Evolutionary conservation across 805 yeast genomes (phyloP), one percentile per base, ranked within the genome.

Genomic region (Dipodascus albidus): DNA sequence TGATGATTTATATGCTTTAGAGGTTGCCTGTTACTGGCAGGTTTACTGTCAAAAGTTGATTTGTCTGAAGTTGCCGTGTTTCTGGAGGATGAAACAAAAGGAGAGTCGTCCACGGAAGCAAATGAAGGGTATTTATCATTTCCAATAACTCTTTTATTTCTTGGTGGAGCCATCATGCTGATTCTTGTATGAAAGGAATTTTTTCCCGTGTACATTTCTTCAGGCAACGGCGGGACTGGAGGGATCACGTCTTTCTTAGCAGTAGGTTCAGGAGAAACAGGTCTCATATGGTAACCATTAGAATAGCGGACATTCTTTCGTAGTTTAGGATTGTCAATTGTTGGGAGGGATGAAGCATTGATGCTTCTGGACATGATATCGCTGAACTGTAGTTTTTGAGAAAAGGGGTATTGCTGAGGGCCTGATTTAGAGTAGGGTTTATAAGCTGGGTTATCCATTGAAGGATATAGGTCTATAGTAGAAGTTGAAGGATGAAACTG

Each of bases 111-210:
- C 9, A 19, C 44, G n/a, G 6, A 11, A 11, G 44, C 3, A 38
- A 38, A 38, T 14, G 44, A 38, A 38, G 44, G 44, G n/a, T 38
- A 38, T 19, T 38, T 38, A 8, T 19, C 44, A 14, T 38, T 19
- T 4, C 20, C 44, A 17, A 6, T 38, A n/a, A 11, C 44, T 6
- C 20, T 38, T 38, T 14, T 38, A n/a, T 11, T 38, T 17, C 20
- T 19, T 38, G 44, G 20, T 11, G 44, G 44, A 38, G n/a, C n/a
- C 44, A 38, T 38, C 44, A 38, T 38, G 44, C 44, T 38, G 44
- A 38, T 17, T 38, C 44, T 4, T 14, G 44, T n/a, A 38, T 14
- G 44, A 14, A 38, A 38, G 20, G 20, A 4, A 17, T 38, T 14
- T 38, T 38, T 38, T 4, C 44, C 44, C 20, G n/a, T 11, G 44